Base-by-base conservation (phyloP, 768 basidiomycete genomes). In the Russula sp. region DNA sequence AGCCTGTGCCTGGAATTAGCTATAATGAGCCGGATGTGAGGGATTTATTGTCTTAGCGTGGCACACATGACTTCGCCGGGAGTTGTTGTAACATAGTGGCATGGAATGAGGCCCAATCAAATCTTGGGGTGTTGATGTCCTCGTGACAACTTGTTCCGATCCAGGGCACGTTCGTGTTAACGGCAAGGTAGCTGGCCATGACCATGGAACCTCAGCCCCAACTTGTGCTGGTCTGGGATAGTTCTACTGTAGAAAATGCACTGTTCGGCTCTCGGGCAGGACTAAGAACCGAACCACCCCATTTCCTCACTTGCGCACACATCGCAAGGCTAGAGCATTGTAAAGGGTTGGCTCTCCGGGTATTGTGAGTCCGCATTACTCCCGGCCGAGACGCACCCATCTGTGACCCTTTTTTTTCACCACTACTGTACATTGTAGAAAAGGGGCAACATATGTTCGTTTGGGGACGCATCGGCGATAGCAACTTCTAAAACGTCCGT, bases 401-500 rank as follows among this genome's bases (percentile, higher is more conserved):
- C 38, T 56, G 61, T 51, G 14, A 38, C 11, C 5, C 9, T 16
- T 46, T 54, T 44, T 38, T 54, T 44, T 38, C 9, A 9, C 5
- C 5, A 28, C 40, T 30, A n/a, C n/a, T n/a, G n/a, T n/a, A 26
- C 46, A 54, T 54, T 18, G 30, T 20, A 36, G 46, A 34, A 48
- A 34, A 11, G 51, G 52, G 24, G 10, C 7, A 16, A 44, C 26
- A 46, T 24, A 32, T 13, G 36, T 24, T 44, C 26, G 38, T 57
- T 24, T 38, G 34, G 51, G 51, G 32, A 64, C 26, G 9, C 30
- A 46, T 59, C 26, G 57, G 38, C 14, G 48, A 55, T 24, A 16
- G 44, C 22, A 42, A 24, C n/a, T 55, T 61, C 59, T 56, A 46
- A 57, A 49, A 18, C 30, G 7, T 61, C 54, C 36, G 54, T 40